phyloP scores from a whole-genome alignment of 2,329 filamentous ascomycete species.

The Celoporthe dispersa region DNA sequence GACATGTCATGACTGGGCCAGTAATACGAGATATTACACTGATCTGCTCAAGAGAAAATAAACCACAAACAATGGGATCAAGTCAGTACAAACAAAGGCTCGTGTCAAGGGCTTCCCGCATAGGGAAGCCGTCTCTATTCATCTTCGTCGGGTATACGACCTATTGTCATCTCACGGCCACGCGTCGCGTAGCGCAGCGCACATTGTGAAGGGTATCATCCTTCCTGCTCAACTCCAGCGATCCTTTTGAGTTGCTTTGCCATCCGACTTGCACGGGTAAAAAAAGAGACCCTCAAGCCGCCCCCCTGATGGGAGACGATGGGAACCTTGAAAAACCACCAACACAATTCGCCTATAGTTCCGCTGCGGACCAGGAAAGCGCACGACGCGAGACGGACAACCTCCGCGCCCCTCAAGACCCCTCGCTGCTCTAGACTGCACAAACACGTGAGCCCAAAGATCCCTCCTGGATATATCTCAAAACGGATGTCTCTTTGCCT shows the following conservation, averaged over 20 bases:
- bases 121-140: background rate
- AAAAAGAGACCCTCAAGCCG: background rate
- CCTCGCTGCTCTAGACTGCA: constrained; percentile 2
- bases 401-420: background rate
- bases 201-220: background rate
- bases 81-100: too few relatives aligned
- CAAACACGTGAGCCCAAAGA: background rate
- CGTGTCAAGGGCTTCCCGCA: background rate
- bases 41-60: too few relatives aligned
- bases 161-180: background rate
- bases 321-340: background rate
- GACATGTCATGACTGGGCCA: background rate
- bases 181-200: background rate
- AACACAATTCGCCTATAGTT: background rate
- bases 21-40: too few relatives aligned
- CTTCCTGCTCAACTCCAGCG: background rate
- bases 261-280: background rate
- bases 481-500: background rate
- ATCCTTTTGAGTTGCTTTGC: background rate
- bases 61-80: too few relatives aligned
- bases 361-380: background rate
- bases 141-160: background rate
- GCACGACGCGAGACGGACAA: background rate
- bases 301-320: background rate
- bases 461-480: background rate